Conservation (phyloP, 768 basidiomycete genomes). For the Tulasnella sp. region DNA sequence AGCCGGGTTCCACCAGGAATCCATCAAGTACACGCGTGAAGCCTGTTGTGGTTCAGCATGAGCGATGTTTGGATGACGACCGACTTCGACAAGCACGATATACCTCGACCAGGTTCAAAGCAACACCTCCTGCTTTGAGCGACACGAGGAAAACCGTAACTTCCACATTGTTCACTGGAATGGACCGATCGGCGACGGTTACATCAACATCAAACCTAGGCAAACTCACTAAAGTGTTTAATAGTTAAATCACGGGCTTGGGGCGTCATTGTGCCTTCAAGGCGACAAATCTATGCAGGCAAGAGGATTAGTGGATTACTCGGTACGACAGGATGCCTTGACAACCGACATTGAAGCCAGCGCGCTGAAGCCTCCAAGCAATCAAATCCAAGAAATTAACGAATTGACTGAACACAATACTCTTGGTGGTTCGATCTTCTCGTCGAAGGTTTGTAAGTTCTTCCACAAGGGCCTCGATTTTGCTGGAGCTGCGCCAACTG, state of each 20-base stretch:
- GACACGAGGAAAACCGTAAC: constrained; percentile 96
- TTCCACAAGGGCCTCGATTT: constrained; percentile 95
- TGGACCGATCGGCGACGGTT: constrained; percentile 18
- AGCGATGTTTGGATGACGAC: neutral
- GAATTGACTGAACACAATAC: constrained; percentile 95
- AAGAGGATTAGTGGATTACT: neutral
- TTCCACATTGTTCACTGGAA: constrained; percentile 82
- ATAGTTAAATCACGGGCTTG: constrained; percentile 94
- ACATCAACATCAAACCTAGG: neutral
- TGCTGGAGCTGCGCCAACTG: constrained; percentile 93
- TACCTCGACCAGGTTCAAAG: constrained; percentile 78
- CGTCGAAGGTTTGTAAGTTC: constrained; percentile 83
- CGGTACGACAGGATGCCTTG: neutral
- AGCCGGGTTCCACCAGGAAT: constrained; percentile 88
- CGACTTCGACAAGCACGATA: constrained; percentile 20
- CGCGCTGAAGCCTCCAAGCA: constrained; percentile 86
- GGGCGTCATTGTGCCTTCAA: constrained; percentile 97
- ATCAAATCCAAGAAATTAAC: constrained; percentile 83
- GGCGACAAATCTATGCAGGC: constrained; percentile 74
- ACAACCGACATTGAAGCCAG: constrained; percentile 78
- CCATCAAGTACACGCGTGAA: constrained; percentile 94
- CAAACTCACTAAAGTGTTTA: constrained; percentile 81
- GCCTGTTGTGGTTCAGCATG: constrained; percentile 48
- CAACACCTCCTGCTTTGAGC: constrained; percentile 94
- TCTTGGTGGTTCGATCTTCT: constrained; percentile 91